phyloP scores from a whole-genome alignment of 2,329 filamentous ascomycete genomes.

The Colletotrichum coccodes region DNA sequence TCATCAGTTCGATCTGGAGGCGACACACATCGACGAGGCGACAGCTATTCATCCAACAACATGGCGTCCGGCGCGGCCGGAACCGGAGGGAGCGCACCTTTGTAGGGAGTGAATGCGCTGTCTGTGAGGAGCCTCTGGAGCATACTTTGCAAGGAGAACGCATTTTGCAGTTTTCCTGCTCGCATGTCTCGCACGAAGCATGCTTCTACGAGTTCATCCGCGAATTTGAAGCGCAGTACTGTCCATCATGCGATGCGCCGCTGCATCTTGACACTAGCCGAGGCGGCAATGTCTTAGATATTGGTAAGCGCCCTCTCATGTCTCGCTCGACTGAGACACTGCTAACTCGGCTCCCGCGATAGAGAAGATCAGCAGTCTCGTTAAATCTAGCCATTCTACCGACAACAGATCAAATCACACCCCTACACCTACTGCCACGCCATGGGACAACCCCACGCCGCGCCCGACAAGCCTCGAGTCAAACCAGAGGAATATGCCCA shows the following conservation, averaged over 20 bases:
- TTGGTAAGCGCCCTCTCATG: slow-evolving; percentile 68
- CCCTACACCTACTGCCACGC: slow-evolving; percentile 68
- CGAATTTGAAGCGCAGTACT: slow-evolving; percentile 93
- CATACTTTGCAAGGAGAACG: slow-evolving; percentile 94
- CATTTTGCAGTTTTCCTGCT: slow-evolving; percentile 94
- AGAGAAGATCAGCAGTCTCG: slow-evolving; percentile 97
- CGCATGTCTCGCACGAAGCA: slow-evolving; percentile 97
- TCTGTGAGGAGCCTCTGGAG: slow-evolving; percentile 96
- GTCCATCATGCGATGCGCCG: slow-evolving; percentile 92
- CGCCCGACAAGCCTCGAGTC: slow-evolving; percentile 63
- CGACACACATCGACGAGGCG: slow-evolving; percentile 50
- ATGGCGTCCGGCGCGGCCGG: slow-evolving; percentile 70
- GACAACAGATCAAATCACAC: slow-evolving; percentile 67
- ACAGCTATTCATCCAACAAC: slow-evolving; percentile 40
- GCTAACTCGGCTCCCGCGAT: slow-evolving; percentile 38
- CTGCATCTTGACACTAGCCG: slow-evolving; percentile 92
- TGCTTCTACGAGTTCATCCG: slow-evolving; percentile 99
- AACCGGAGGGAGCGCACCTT: slow-evolving; percentile 92
- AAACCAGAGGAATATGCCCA: slow-evolving; percentile 45
- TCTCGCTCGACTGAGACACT: slow-evolving; percentile 5
- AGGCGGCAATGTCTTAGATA: slow-evolving; percentile 90
- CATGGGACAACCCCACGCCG: slow-evolving; percentile 74
- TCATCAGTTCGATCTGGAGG: slow-evolving; percentile 46
- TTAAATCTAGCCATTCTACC: slow-evolving; percentile 79
- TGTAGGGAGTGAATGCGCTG: slow-evolving; percentile 92